phyloP scores from a whole-genome alignment of 305 asterid genomes.

The Fraxinus velutina region DNA sequence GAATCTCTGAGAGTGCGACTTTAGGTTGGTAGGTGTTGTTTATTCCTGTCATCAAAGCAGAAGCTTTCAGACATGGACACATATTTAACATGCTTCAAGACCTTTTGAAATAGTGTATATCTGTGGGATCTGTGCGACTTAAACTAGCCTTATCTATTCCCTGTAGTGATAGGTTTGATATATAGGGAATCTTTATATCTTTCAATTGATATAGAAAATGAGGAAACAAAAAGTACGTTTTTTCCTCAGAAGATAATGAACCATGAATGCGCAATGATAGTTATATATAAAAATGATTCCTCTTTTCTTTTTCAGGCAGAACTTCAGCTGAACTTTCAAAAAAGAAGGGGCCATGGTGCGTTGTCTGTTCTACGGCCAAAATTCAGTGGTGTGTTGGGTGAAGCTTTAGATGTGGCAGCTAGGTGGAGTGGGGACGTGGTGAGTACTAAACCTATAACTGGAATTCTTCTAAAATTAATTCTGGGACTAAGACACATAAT shows the following conservation, averaged over 20 bases:
- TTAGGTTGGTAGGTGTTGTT: conserved; percentile 8
- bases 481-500: neutral
- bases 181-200: neutral
- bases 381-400: conserved; percentile 97
- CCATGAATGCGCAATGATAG: neutral
- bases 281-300: conserved; percentile 10
- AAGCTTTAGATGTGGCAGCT: conserved; percentile 97
- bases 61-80: conserved; percentile 1
- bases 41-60: conserved; percentile 8
- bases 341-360: conserved; percentile 94
- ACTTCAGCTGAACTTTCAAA: conserved; percentile 90
- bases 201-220: conserved; percentile 15
- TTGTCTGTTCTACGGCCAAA: conserved; percentile 90
- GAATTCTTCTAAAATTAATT: conserved; percentile 11
- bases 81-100: conserved; percentile 13
- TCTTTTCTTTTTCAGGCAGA: conserved; percentile 63
- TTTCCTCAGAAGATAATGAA: conserved; percentile 20
- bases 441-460: conserved; percentile 35
- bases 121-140: conserved; percentile 17
- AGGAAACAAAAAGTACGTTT: conserved; percentile 9
- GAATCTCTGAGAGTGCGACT: conserved; percentile 2
- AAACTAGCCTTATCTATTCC: neutral
- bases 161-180: neutral
- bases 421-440: conserved; percentile 99
- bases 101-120: conserved; percentile 10